phyloP scores from a whole-genome alignment of 441 rosid genomes.

The Flueggea neowawraea region DNA sequence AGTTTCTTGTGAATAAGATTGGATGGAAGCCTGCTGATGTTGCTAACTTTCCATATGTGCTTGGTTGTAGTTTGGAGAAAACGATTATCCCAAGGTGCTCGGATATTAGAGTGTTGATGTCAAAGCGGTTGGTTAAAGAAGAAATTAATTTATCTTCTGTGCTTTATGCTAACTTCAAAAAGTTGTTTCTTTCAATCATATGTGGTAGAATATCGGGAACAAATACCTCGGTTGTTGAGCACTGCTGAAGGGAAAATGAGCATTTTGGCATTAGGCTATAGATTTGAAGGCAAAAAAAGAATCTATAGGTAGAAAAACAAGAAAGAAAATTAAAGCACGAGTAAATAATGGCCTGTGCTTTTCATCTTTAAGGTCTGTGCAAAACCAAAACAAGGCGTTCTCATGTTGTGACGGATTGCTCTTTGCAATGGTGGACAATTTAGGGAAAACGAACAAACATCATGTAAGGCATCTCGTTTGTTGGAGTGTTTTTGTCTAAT shows the following conservation, averaged over 20 bases:
- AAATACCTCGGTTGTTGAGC: conserved; percentile 17
- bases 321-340: too few relatives aligned
- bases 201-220: conserved; percentile 8
- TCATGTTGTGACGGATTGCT: too few relatives aligned
- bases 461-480: not conserved
- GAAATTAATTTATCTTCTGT: not conserved
- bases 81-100: conserved; percentile 16
- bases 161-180: not conserved
- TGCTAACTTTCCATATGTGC: not conserved
- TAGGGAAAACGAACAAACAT: too few relatives aligned
- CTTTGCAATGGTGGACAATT: too few relatives aligned
- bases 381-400: too few relatives aligned
- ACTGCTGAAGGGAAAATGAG: not conserved
- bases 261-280: too few relatives aligned
- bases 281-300: too few relatives aligned
- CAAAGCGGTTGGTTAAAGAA: conserved; percentile 10
- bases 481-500: not conserved
- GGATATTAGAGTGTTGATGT: conserved; percentile 4
- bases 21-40: conserved; percentile 3
- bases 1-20: conserved; percentile 17
- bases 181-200: conserved; percentile 8
- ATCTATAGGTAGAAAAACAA: too few relatives aligned
- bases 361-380: too few relatives aligned
- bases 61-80: conserved; percentile 14
- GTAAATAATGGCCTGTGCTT: too few relatives aligned